These are phyloP conservation scores for Nicotiana attenuata DNA, from an alignment of 257 asterid genomes.

Conservation along the genomic window DNA sequence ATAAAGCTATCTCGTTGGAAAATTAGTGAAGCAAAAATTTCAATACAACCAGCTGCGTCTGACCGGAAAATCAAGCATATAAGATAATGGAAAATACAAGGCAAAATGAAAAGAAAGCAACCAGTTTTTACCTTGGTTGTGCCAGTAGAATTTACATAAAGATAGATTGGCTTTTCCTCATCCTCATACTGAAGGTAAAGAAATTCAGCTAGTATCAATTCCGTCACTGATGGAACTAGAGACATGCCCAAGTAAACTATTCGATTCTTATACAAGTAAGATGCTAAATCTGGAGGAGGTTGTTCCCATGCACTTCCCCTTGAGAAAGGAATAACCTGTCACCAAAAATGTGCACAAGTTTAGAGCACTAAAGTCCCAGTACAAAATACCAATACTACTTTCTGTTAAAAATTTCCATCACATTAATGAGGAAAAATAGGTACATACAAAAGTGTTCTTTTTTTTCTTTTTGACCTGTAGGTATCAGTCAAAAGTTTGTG, in stretches of 20 bases:
- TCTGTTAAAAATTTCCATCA: not conserved
- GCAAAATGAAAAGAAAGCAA: not conserved
- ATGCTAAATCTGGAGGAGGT: slow-evolving; percentile 96
- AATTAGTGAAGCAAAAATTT: not conserved
- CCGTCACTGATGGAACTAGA: slow-evolving; percentile 92
- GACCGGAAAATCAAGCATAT: not conserved
- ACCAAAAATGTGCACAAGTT: slow-evolving; percentile 9
- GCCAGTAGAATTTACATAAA: slow-evolving; percentile 90
- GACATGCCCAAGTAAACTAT: slow-evolving; percentile 95
- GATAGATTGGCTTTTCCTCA: slow-evolving; percentile 78
- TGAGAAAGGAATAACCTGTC: slow-evolving; percentile 88
- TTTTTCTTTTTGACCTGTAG: not conserved
- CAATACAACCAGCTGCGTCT: not conserved
- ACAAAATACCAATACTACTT: not conserved
- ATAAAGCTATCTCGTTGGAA: not conserved
- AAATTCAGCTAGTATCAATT: slow-evolving; percentile 80
- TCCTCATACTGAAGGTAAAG: slow-evolving; percentile 86
- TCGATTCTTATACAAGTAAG: slow-evolving; percentile 75
- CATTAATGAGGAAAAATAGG: not conserved
- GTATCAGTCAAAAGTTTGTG: not conserved
- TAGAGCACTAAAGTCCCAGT: slow-evolving; percentile 7
- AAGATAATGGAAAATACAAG: not conserved
- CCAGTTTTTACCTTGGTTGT: slow-evolving; percentile 71
- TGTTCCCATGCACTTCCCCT: slow-evolving; percentile 88
- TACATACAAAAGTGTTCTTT: not conserved